These are phyloP conservation scores for Rhynchosporium secalis DNA, from an alignment of 2,329 filamentous ascomycete species.

Conservation along the genomic window DNA sequence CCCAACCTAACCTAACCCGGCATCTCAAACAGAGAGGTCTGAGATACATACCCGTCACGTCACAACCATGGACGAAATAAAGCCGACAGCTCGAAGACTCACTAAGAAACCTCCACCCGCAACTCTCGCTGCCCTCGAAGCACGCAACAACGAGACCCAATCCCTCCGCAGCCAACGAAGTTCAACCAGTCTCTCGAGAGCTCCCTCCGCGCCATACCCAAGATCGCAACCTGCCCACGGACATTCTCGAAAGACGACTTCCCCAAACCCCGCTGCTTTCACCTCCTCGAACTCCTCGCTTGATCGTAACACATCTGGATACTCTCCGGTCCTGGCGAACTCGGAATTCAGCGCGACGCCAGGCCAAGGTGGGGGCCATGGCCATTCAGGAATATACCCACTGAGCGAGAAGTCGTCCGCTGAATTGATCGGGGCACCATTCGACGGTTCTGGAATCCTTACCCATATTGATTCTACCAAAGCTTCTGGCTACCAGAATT, in stretches of 20 bases:
- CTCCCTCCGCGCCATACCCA: conserved; percentile 57
- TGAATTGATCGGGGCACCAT: conserved; percentile 64
- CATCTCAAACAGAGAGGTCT: conserved; percentile 17
- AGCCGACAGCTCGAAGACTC: conserved; percentile 53
- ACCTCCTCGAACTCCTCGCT: conserved; percentile 42
- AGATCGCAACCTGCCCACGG: conserved; percentile 33
- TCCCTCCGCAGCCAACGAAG: conserved; percentile 63
- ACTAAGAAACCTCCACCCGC: conserved; percentile 59
- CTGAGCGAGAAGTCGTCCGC: conserved; percentile 52
- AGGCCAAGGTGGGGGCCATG: conserved; percentile 24
- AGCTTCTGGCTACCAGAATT: conserved; percentile 39
- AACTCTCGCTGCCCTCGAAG: conserved; percentile 45
- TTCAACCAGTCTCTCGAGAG: conserved; percentile 61
- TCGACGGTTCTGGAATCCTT: conserved; percentile 63
- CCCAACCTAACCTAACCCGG: not conserved
- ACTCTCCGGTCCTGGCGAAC: conserved; percentile 36
- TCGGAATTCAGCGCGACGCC: conserved; percentile 32
- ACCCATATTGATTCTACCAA: conserved; percentile 55
- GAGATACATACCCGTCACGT: conserved; percentile 12
- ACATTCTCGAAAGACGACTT: conserved; percentile 44
- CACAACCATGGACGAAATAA: conserved; percentile 37
- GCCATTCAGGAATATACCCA: conserved; percentile 39
- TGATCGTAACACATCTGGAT: conserved; percentile 36
- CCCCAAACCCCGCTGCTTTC: conserved; percentile 48
- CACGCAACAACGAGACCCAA: conserved; percentile 49